Percentiles rank a stretch among this genome's conserved stretches.
phyloP scores from a whole-genome alignment of 2,329 filamentous ascomycete species.

The Talaromyces sp. region DNA sequence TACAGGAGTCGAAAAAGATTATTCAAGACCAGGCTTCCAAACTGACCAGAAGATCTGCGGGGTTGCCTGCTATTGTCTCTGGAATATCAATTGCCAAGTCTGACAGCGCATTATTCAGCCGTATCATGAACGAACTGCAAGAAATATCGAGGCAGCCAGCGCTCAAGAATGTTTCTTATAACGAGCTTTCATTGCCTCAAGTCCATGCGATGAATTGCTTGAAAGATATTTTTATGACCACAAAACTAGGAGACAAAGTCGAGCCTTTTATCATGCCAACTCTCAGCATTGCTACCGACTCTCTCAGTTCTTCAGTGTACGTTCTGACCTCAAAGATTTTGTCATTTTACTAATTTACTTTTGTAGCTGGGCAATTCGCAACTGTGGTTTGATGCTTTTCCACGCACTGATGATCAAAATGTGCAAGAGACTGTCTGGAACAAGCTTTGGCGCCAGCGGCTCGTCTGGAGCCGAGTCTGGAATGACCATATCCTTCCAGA shows the following conservation, averaged over 20 bases:
- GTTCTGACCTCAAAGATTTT: slow-evolving; percentile 17
- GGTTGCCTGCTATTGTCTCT: slow-evolving; percentile 79
- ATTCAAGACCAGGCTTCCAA: slow-evolving; percentile 74
- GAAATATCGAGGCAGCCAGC: slow-evolving; percentile 30
- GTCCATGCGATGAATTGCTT: slow-evolving; percentile 94
- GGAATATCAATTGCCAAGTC: slow-evolving; percentile 64
- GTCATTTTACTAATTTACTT: background rate
- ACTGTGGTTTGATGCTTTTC: slow-evolving; percentile 85
- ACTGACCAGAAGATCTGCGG: slow-evolving; percentile 81
- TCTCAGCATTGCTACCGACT: slow-evolving; percentile 73
- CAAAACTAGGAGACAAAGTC: slow-evolving; percentile 65
- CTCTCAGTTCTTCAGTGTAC: slow-evolving; percentile 72
- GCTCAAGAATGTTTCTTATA: slow-evolving; percentile 21
- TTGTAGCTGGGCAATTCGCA: slow-evolving; percentile 81
- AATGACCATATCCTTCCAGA: slow-evolving; percentile 34
- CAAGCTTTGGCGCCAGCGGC: slow-evolving; percentile 45
- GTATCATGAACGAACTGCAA: slow-evolving; percentile 39
- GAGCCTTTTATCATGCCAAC: slow-evolving; percentile 69
- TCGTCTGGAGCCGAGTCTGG: slow-evolving; percentile 40
- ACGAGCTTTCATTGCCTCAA: slow-evolving; percentile 65
- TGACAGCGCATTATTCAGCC: slow-evolving; percentile 43
- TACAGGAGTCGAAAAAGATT: slow-evolving; percentile 53
- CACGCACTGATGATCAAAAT: slow-evolving; percentile 72
- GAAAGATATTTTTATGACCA: slow-evolving; percentile 85
- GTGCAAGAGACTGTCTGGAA: slow-evolving; percentile 35